These are phyloP conservation scores for Ascochyta koolunga DNA, from an alignment of 2,329 filamentous ascomycete species.

Conservation along the genomic window DNA sequence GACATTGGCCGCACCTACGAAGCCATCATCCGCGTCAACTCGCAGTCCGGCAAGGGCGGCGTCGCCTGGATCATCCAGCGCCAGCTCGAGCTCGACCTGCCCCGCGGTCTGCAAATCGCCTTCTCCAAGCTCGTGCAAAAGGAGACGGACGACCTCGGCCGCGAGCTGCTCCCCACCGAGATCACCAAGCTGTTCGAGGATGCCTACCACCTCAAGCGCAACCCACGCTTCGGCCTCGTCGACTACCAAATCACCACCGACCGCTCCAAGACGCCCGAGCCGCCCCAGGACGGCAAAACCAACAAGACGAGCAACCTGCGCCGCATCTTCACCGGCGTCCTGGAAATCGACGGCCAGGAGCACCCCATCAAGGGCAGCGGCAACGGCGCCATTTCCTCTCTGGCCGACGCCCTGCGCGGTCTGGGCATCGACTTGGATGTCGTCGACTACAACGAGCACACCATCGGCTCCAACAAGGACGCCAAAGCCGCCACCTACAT, in stretches of 20 bases:
- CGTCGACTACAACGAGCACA: conserved; percentile 94
- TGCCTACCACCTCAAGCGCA: conserved; percentile 82
- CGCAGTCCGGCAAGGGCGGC: conserved; percentile 92
- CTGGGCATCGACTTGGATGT: conserved; percentile 89
- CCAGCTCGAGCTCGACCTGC: conserved; percentile 87
- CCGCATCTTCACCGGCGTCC: conserved; percentile 82
- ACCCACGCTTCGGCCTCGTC: conserved; percentile 83
- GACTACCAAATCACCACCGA: conserved; percentile 93
- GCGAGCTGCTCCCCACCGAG: conserved; percentile 82
- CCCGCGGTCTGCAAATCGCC: conserved; percentile 87
- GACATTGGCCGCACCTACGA: conserved; percentile 98
- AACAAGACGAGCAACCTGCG: conserved; percentile 78
- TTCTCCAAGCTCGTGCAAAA: conserved; percentile 88
- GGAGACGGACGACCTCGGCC: conserved; percentile 77
- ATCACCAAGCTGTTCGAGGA: conserved; percentile 88
- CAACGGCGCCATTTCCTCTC: conserved; percentile 87
- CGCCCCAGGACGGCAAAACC: conserved; percentile 71
- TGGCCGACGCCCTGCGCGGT: conserved; percentile 79
- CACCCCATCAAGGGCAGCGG: conserved; percentile 79
- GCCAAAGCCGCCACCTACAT: conserved; percentile 97
- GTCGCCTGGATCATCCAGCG: conserved; percentile 92
- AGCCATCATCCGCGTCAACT: conserved; percentile 97
- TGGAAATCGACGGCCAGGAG: conserved; percentile 81
- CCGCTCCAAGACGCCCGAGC: conserved; percentile 75
- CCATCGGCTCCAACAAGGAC: conserved; percentile 78